Conservation (phyloP, 1,284 basidiomycete genomes). For the Termitomyces sp. region DNA sequence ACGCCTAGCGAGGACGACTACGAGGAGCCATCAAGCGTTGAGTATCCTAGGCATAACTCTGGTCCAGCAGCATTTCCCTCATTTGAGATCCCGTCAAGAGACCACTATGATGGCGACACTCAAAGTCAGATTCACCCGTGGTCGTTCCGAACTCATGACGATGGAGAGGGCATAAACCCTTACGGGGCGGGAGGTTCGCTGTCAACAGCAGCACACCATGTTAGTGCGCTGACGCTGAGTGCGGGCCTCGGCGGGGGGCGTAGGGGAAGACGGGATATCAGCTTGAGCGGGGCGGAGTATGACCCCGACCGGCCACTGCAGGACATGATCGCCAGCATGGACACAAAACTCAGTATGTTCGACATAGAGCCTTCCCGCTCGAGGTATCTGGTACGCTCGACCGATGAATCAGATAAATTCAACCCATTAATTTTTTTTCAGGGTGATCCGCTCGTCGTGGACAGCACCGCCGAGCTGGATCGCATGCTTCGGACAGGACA, state of each 20-base stretch:
- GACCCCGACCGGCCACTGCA: slow-evolving; percentile 82
- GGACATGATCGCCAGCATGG: slow-evolving; percentile 61
- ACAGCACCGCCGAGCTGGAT: slow-evolving; percentile 60
- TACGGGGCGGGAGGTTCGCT: slow-evolving; percentile 63
- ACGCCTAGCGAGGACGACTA: slow-evolving; percentile 39
- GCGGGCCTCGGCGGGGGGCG: slow-evolving; percentile 65
- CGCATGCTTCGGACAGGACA: slow-evolving; percentile 53
- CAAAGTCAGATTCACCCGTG: slow-evolving; percentile 53
- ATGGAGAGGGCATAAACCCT: slow-evolving; percentile 58
- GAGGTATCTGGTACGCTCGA: slow-evolving; percentile 36
- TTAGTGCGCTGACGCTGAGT: slow-evolving; percentile 78
- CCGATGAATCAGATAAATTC: neutral
- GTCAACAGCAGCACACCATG: slow-evolving; percentile 83
- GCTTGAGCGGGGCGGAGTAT: slow-evolving; percentile 74
- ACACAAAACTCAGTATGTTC: slow-evolving; percentile 45
- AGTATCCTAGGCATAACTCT: slow-evolving; percentile 64
- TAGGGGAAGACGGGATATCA: slow-evolving; percentile 45
- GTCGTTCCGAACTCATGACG: slow-evolving; percentile 62
- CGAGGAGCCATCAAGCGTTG: slow-evolving; percentile 43
- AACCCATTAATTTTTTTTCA: slow-evolving; percentile 7
- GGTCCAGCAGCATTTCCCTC: slow-evolving; percentile 50
- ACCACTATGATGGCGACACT: slow-evolving; percentile 51
- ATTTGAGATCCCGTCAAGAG: slow-evolving; percentile 53
- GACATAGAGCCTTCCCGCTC: slow-evolving; percentile 49
- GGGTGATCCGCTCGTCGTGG: slow-evolving; percentile 50